Conservation (phyloP, 805 yeast genomes). For the Saturnispora halmiae region DNA sequence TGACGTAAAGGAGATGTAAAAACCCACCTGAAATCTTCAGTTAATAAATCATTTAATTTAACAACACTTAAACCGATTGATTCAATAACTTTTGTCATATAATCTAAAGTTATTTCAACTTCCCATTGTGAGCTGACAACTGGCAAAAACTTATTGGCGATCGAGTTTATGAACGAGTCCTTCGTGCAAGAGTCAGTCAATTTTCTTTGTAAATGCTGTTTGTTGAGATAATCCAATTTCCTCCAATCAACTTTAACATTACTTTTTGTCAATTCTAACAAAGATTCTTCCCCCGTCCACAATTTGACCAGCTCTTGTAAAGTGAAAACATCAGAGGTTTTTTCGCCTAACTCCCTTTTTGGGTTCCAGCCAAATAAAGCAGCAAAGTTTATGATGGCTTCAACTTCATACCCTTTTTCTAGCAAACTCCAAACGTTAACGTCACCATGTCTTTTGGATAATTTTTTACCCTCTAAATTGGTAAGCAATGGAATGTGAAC, state of each 20-base stretch:
- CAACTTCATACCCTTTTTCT: conserved; percentile 65
- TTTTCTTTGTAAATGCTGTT: conserved; percentile 45
- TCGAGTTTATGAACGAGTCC: conserved; percentile 30
- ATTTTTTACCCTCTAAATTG: conserved; percentile 58
- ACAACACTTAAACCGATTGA: conserved; percentile 42
- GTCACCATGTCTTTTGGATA: conserved; percentile 82
- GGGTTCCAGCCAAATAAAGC: conserved; percentile 97
- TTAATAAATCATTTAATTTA: conserved; percentile 25
- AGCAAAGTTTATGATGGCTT: conserved; percentile 77
- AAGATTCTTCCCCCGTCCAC: conserved; percentile 35
- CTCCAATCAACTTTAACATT: conserved; percentile 83
- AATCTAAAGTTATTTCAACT: conserved; percentile 3
- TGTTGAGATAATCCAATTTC: conserved; percentile 72
- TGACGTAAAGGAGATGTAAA: conserved; percentile 2
- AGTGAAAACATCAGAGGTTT: conserved; percentile 42
- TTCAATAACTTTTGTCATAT: conserved; percentile 29
- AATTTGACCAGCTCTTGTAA: conserved; percentile 41
- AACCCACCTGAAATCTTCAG: conserved; percentile 8
- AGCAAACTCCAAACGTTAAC: conserved; percentile 55
- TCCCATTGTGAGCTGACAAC: conserved; percentile 14
- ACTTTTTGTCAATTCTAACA: conserved; percentile 79
- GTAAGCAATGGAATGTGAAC: conserved; percentile 89
- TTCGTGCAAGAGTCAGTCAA: conserved; percentile 25
- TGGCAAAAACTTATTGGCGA: conserved; percentile 22
- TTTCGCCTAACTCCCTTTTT: conserved; percentile 41